Percentiles rank a stretch among this genome's conserved stretches.
phyloP scores from a whole-genome alignment of 805 yeast genomes.

The Wickerhamiella cacticola region DNA sequence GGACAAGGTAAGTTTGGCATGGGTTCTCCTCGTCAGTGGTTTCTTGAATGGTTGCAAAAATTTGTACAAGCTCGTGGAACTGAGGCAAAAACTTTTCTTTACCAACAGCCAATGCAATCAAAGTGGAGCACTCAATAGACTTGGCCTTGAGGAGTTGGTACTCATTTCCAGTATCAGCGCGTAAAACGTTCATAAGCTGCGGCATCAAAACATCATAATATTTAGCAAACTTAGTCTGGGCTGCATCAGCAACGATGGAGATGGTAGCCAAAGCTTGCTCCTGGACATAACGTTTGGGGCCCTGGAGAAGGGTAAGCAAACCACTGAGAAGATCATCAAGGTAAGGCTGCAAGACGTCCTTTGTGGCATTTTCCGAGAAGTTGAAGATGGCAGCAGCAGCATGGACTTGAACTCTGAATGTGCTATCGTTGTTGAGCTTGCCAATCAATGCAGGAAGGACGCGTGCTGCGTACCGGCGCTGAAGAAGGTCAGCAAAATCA shows the following conservation, averaged over 20 bases:
- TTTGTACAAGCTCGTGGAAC: slow-evolving; percentile 56
- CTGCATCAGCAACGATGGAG: slow-evolving; percentile 92
- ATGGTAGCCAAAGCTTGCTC: slow-evolving; percentile 95
- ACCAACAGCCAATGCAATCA: slow-evolving; percentile 92
- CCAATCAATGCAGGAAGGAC: slow-evolving; percentile 82
- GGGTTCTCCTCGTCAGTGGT: slow-evolving; percentile 63
- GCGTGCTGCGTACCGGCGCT: slow-evolving; percentile 63
- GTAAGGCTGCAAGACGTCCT: slow-evolving; percentile 83
- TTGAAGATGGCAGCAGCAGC: slow-evolving; percentile 98
- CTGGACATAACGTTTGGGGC: slow-evolving; percentile 86
- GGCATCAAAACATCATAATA: slow-evolving; percentile 95
- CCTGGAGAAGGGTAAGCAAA: slow-evolving; percentile 61
- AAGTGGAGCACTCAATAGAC: slow-evolving; percentile 89
- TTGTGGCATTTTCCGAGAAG: slow-evolving; percentile 82
- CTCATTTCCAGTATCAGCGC: slow-evolving; percentile 65
- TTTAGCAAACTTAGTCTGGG: slow-evolving; percentile 73
- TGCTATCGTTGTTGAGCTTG: slow-evolving; percentile 52
- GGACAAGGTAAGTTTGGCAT: slow-evolving; percentile 72
- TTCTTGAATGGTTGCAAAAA: slow-evolving; percentile 59
- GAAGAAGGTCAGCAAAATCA: slow-evolving; percentile 84
- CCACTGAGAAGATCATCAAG: slow-evolving; percentile 68
- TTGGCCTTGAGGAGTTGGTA: slow-evolving; percentile 76
- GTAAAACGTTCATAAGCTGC: slow-evolving; percentile 62
- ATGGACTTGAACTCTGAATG: slow-evolving; percentile 86
- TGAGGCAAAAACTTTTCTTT: slow-evolving; percentile 73